Evolutionary conservation across 768 basidiomycete genomes (phyloP), one percentile per base, ranked within the genome.

Genomic region (Lentinula sp.): DNA sequence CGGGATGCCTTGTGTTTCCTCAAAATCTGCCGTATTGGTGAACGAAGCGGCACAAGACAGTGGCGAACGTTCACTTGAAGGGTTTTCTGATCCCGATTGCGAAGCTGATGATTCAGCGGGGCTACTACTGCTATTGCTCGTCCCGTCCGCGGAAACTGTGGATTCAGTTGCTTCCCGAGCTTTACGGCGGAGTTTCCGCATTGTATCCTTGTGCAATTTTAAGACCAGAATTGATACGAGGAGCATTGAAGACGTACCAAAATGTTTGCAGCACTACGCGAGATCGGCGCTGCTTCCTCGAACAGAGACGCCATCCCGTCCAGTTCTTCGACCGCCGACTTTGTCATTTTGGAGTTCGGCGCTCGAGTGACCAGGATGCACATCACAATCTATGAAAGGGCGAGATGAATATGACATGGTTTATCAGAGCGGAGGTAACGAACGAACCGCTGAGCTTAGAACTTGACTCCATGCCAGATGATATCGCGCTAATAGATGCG

Each of bases 401-500:
- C 3, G 43, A 37, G 40, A 6, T 18, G n/a, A 42, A 16, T 15
- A 34, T 28, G 23, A 56, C 11, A 31, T 16, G 34, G 51, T 16
- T 50, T 48, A 50, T 5, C 28, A 45, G 7, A 53, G 6, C 23
- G 10, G 11, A 35, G 4, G 28, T 13, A 49, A 52, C 28, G 23
- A 8, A 72, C 86, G 63, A 66, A 90, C 89, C 5, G 82, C 81
- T 3, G 85, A 85, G 3, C 87, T 85, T 28, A 89, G 71, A 3
- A 78, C 79, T 39, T 85, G 82, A 11, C 87, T 88, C 86, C 89
- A 90, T n/a, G 81, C 70, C 9, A 84, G 63, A 15, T 75, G 77
- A 34, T 84, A 65, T 9, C 87, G 74, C 7, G 75, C 68, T 4
- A 83, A 65, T 5, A 82, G 63, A 2, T 76, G 70, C 1, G 82